Conservation (phyloP, 805 yeast species). For the Wickerhamiella sergipiensis region DNA sequence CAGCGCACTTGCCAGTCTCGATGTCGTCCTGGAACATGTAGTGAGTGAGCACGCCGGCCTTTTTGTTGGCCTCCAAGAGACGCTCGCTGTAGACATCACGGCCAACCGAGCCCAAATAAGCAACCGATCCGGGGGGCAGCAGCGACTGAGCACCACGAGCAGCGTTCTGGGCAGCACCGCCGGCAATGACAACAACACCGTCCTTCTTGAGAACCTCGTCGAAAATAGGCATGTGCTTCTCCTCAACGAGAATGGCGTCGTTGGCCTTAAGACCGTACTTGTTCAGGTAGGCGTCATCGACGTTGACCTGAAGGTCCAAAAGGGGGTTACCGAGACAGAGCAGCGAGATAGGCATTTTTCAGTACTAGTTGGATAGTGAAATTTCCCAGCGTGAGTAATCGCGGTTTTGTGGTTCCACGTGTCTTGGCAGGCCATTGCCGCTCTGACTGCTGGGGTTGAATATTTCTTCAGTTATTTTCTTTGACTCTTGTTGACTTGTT, state of each 20-base stretch:
- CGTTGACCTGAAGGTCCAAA: slow-evolving; percentile 73
- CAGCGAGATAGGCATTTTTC: slow-evolving; percentile 35
- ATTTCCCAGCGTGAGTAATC: not conserved
- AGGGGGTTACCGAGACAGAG: slow-evolving; percentile 89
- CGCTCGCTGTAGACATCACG: slow-evolving; percentile 75
- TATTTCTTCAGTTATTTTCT: too few species aligned
- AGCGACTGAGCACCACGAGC: slow-evolving; percentile 97
- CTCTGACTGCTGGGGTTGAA: too few species aligned
- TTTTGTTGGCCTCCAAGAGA: slow-evolving; percentile 66
- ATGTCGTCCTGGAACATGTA: slow-evolving; percentile 66
- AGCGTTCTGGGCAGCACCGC: slow-evolving; percentile 99
- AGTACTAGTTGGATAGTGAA: not conserved
- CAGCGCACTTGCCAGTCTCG: slow-evolving; percentile 98
- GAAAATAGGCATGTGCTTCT: slow-evolving; percentile 72
- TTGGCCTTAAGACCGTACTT: slow-evolving; percentile 79
- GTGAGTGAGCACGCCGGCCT: slow-evolving; percentile 77
- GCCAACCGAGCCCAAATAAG: slow-evolving; percentile 94
- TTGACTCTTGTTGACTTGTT: not conserved
- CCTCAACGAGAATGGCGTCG: slow-evolving; percentile 85
- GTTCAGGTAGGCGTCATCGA: slow-evolving; percentile 44
- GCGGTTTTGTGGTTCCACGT: not conserved
- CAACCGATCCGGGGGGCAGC: slow-evolving; percentile 68
- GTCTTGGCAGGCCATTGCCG: not conserved
- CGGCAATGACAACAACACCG: slow-evolving; percentile 68
- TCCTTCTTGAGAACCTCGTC: slow-evolving; percentile 55